Percentiles rank a stretch among this genome's conserved stretches.
These are phyloP conservation scores for Mucuna pruriens DNA, from an alignment of 306 rosid species.

Conservation along the genomic window DNA sequence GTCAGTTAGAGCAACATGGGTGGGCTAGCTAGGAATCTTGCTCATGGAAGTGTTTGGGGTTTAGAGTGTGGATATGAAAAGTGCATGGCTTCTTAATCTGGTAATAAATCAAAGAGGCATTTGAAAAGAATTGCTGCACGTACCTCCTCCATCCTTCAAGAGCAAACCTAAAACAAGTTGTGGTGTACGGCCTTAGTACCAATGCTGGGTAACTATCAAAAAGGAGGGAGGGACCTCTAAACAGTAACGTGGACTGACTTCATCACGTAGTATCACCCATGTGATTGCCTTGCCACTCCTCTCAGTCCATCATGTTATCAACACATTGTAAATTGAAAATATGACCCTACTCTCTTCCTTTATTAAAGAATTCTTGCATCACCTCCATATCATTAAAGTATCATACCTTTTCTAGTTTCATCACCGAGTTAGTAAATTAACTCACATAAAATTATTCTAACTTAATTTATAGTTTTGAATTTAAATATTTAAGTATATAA, in stretches of 20 bases:
- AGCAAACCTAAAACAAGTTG: conserved; percentile 48
- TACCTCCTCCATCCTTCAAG: conserved; percentile 29
- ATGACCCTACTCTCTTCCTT: conserved; percentile 36
- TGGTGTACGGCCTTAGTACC: conserved; percentile 45
- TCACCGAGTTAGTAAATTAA: no score
- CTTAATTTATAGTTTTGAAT: no score
- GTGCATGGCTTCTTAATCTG: conserved; percentile 43
- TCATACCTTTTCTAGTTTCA: no score
- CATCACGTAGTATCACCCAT: conserved; percentile 55
- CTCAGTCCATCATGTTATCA: conserved; percentile 42
- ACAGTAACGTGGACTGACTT: conserved; percentile 57
- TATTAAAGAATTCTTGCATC: conserved; percentile 36
- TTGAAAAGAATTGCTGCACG: conserved; percentile 38
- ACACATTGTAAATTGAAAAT: conserved; percentile 24
- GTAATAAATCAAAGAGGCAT: conserved; percentile 41
- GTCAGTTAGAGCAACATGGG: conserved; percentile 48
- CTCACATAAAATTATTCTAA: no score
- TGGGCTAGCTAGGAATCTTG: conserved; percentile 50
- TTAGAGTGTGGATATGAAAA: conserved; percentile 8
- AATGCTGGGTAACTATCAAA: conserved; percentile 51
- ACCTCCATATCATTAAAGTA: conserved; percentile 15
- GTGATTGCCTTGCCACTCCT: conserved; percentile 53
- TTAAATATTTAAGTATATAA: no score
- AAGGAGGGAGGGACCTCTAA: conserved; percentile 48
- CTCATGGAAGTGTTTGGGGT: conserved; percentile 35